A percentile compares a stretch with the other conserved stretches of the same genome.
Evolutionary conservation across 371 early-diverging fungal species (phyloP).

Genomic region (Haplosporangium sp.): DNA sequence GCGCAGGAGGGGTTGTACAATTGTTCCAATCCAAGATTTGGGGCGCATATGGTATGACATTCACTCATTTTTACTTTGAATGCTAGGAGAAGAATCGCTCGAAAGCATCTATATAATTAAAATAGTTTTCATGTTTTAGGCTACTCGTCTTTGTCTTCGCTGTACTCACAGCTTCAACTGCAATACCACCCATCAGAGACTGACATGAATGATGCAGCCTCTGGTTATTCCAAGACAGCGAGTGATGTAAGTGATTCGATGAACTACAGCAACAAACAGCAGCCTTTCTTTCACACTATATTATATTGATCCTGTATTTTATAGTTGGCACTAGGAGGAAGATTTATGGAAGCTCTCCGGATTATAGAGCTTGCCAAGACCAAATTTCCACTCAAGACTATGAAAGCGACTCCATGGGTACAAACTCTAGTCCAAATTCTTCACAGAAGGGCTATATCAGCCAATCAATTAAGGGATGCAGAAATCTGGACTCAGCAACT

Average conservation of each 20-base stretch:
- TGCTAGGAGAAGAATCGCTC: background rate
- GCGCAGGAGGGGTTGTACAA: slow-evolving; percentile 28
- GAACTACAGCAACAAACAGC: background rate
- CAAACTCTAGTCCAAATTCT: slow-evolving; percentile 42
- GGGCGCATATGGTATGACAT: slow-evolving; percentile 33
- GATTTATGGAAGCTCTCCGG: slow-evolving; percentile 37
- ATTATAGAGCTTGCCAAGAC: slow-evolving; percentile 43
- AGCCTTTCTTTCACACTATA: no score
- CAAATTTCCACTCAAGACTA: slow-evolving; percentile 27
- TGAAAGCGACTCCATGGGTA: slow-evolving; percentile 42
- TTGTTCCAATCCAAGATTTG: slow-evolving; percentile 39
- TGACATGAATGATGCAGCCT: slow-evolving; percentile 34
- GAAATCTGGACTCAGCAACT: slow-evolving; percentile 35
- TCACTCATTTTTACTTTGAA: no score
- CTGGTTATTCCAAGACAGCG: slow-evolving; percentile 30
- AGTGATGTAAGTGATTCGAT: slow-evolving; percentile 26
- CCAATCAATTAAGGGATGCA: slow-evolving; percentile 33
- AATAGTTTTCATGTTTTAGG: slow-evolving; percentile 11
- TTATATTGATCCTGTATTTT: background rate
- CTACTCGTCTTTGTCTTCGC: slow-evolving; percentile 27
- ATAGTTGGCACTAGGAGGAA: slow-evolving; percentile 26
- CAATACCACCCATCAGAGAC: slow-evolving; percentile 28
- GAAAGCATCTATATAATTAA: background rate
- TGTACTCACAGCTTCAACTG: slow-evolving; percentile 45
- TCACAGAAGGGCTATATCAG: slow-evolving; percentile 33